Conservation (phyloP, 2,329 filamentous ascomycete species). For the Talaromyces marneffei region DNA sequence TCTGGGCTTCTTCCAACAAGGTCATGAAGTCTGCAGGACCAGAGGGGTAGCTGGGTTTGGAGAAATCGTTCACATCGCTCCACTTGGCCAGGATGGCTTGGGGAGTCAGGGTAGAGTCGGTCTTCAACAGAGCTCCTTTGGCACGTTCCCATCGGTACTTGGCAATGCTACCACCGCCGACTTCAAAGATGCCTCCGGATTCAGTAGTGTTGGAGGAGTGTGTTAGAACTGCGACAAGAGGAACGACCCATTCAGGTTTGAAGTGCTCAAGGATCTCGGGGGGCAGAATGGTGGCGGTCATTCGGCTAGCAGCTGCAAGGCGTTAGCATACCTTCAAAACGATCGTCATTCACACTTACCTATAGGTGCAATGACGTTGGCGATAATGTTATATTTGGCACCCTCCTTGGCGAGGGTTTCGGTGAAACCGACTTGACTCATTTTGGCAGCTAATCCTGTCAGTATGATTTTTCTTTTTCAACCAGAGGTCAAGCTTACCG, state of each 20-base stretch:
- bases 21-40: conserved; percentile 84
- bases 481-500: conserved; percentile 34
- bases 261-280: conserved; percentile 81
- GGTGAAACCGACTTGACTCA: conserved; percentile 92
- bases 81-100: conserved; percentile 84
- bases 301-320: conserved; percentile 70
- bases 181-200: conserved; percentile 87
- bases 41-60: conserved; percentile 71
- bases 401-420: conserved; percentile 98
- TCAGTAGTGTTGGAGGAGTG: conserved; percentile 79
- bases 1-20: conserved; percentile 75
- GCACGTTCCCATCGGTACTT: conserved; percentile 96
- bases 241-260: conserved; percentile 92
- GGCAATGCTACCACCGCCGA: conserved; percentile 83
- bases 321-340: conserved; percentile 5
- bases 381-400: conserved; percentile 93
- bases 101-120: conserved; percentile 81
- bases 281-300: conserved; percentile 94
- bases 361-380: conserved; percentile 92
- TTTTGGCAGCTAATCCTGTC: conserved; percentile 65
- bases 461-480: conserved; percentile 15
- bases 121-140: conserved; percentile 79
- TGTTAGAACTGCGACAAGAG: conserved; percentile 79
- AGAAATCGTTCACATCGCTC: conserved; percentile 82
- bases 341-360: conserved; percentile 25